A percentile compares a stretch with the other conserved stretches of the same genome.
Evolutionary conservation across 306 rosid species (phyloP).

Genomic region (Inga leiocalycina): DNA sequence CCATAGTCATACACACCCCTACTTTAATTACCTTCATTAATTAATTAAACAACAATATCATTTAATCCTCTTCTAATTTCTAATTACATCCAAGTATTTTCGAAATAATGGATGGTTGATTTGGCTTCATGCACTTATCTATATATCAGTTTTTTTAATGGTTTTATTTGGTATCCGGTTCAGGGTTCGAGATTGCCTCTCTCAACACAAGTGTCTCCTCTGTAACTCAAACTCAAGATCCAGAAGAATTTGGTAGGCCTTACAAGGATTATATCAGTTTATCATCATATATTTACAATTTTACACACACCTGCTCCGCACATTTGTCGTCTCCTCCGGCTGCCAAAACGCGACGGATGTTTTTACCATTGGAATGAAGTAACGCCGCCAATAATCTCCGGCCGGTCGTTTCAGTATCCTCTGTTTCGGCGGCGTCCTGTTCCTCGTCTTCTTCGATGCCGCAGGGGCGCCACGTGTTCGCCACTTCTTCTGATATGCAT

Average conservation of each 20-base stretch:
- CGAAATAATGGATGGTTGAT: no score
- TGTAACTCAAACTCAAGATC: no score
- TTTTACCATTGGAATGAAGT: not conserved
- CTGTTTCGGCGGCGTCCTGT: not conserved
- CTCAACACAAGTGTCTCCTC: no score
- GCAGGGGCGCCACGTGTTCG: slow-evolving; percentile 67
- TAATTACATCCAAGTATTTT: not conserved
- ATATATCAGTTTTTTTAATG: not conserved
- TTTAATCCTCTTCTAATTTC: not conserved
- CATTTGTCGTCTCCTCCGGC: slow-evolving; percentile 55
- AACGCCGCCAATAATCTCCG: slow-evolving; percentile 42
- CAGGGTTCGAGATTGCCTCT: no score
- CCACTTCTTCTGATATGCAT: slow-evolving; percentile 47
- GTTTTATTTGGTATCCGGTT: no score
- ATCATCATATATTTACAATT: not conserved
- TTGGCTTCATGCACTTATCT: not conserved
- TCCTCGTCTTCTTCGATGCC: slow-evolving; percentile 16
- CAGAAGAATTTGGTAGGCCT: no score
- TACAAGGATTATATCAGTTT: no score
- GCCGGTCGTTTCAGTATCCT: not conserved
- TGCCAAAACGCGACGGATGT: slow-evolving; percentile 57
- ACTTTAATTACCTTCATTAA: not conserved
- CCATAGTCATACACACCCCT: not conserved
- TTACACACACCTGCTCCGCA: slow-evolving; percentile 17
- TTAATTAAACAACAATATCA: not conserved